Percentiles rank a stretch among this genome's conserved stretches.
Conservation (phyloP, 23 red algal genomes). For the Gracilaria gracilis region DNA sequence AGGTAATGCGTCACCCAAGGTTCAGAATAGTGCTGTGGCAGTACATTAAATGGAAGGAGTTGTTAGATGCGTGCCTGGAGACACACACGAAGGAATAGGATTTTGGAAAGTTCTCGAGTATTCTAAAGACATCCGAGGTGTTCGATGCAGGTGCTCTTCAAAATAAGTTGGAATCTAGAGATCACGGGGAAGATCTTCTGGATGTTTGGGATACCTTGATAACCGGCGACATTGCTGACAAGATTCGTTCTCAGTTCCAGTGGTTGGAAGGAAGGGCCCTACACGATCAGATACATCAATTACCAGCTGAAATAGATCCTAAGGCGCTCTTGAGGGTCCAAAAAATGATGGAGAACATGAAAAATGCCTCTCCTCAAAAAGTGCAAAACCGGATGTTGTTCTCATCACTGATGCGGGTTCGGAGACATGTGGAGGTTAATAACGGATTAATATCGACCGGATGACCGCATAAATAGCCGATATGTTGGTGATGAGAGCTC, state of each 20-base stretch:
- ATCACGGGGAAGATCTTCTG: neutral
- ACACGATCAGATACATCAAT: no score
- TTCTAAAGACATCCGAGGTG: neutral
- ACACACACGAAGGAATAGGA: neutral
- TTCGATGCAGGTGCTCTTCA: neutral
- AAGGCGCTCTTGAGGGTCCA: neutral
- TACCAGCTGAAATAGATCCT: neutral
- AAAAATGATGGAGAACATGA: neutral
- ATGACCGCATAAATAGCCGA: no score
- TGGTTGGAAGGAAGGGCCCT: neutral
- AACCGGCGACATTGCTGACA: neutral
- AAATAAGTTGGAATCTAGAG: neutral
- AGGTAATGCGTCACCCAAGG: no score
- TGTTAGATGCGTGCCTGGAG: no score
- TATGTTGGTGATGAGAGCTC: no score
- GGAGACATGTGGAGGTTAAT: no score
- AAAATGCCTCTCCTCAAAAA: neutral
- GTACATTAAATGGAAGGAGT: no score
- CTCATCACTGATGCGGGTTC: no score
- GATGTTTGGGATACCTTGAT: neutral
- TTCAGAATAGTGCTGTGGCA: no score
- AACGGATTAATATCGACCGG: no score
- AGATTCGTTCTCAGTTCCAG: no score
- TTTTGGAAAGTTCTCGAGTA: neutral
- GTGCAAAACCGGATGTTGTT: neutral